Evolutionary conservation across 2,329 filamentous ascomycete genomes (phyloP), one percentile per base, ranked within the genome.

Genomic region (Colletotrichum abscissum): DNA sequence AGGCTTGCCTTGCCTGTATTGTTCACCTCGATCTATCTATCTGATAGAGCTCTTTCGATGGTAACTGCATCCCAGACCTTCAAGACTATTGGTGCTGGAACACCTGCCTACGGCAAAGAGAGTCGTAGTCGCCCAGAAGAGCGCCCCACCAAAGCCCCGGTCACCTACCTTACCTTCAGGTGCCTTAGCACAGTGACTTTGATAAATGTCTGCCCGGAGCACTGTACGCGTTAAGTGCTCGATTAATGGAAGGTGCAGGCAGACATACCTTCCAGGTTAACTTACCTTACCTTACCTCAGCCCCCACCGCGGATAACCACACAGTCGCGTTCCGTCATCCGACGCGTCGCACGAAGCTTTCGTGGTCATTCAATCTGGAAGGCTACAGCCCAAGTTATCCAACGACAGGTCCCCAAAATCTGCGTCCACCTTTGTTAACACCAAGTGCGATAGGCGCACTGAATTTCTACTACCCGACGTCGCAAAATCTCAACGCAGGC

Each of bases 161-260:
- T 35, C 11, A 35, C 33, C 33, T 35, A 35, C 30, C 30, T 33
- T 33, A 33, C 30, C 30, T 11, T 5, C 12, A 35, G 33, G 33
- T 35, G 5, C 33, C 33, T 35, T 5, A 35, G 38, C 38, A 42
- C 42, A 49, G 42, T 49, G 5, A 49, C 7, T 49, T n/a, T 9
- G 4, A n/a, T 9, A 3, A 24, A 19, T 9, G 33, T 22, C 19
- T 35, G 58, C 58, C 30, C 24, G 4, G 3, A 52, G 28, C 28
- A 55, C 28, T 63, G 62, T 63, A 28, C 62, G 62, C 46, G 62
- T 54, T 54, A 55, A 63, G 62, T 63, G 28, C 30, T 22, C n/a
- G 9, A 26, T 33, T 30, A 9, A 22, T 19, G 16, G 24, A 42
- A 42, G 38, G 38, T 19, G 38, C 38, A 42, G 14, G 14, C 14